These are phyloP conservation scores for Cenococcum geophilum DNA, from an alignment of 495 filamentous ascomycete genomes.

Conservation along the genomic window DNA sequence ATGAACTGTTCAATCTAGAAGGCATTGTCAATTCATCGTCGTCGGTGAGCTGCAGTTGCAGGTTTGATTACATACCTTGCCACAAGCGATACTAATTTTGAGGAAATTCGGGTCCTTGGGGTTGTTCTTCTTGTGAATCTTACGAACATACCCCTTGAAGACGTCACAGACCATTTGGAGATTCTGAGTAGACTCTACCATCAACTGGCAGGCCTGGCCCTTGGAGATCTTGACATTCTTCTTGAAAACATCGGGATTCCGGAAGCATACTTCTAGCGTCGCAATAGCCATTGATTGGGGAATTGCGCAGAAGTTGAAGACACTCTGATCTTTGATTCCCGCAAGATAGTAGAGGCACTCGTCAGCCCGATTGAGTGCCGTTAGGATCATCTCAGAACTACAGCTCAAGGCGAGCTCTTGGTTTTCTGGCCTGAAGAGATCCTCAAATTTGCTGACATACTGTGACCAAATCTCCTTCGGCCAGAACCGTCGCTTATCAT, in stretches of 20 bases:
- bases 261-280: constrained; percentile 84
- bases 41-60: not conserved
- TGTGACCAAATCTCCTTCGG: constrained; percentile 95
- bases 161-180: constrained; percentile 68
- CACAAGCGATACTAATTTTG: constrained; percentile 85
- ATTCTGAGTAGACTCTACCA: constrained; percentile 90
- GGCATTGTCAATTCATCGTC: constrained; percentile 23
- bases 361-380: constrained; percentile 78
- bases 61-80: constrained; percentile 55
- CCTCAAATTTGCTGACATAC: constrained; percentile 80
- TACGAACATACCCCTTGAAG: constrained; percentile 68
- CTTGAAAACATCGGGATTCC: constrained; percentile 82
- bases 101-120: constrained; percentile 90
- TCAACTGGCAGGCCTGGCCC: constrained; percentile 83
- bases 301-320: constrained; percentile 99
- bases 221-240: constrained; percentile 94
- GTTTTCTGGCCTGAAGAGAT: constrained; percentile 79
- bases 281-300: constrained; percentile 99
- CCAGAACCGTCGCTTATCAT: constrained; percentile 86
- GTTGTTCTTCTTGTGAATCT: constrained; percentile 91
- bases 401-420: constrained; percentile 75
- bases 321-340: constrained; percentile 88
- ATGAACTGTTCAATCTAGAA: constrained; percentile 92
- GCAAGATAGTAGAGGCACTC: constrained; percentile 97
- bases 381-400: constrained; percentile 90